A percentile compares a stretch with the other conserved stretches of the same genome.
phyloP scores from a whole-genome alignment of 768 basidiomycete species.

The Boletus rubroflammeus region DNA sequence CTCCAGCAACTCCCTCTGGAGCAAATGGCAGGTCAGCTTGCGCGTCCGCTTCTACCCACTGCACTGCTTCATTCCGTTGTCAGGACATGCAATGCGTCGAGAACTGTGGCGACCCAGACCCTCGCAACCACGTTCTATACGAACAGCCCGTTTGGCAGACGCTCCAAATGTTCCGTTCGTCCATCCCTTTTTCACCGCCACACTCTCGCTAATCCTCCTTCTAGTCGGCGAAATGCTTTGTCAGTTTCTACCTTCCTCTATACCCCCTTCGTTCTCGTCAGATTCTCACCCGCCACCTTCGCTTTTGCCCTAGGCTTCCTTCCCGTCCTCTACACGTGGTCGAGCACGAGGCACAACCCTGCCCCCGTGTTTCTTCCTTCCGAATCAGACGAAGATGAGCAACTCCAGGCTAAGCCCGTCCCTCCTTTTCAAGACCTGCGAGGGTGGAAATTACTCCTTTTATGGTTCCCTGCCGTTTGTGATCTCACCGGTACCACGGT shows the following conservation, averaged over 20 bases:
- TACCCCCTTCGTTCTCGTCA: conserved; percentile 12
- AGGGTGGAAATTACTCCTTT: conserved; percentile 68
- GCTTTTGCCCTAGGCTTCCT: conserved; percentile 62
- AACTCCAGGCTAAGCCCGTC: conserved; percentile 31
- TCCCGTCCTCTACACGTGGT: conserved; percentile 72
- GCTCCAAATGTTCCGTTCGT: conserved; percentile 84
- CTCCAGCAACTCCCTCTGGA: conserved; percentile 77
- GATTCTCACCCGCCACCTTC: conserved; percentile 15
- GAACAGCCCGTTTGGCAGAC: conserved; percentile 96
- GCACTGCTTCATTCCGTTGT: conserved; percentile 1
- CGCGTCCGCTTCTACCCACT: no score
- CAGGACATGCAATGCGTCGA: conserved; percentile 99
- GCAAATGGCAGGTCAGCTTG: conserved; percentile 70
- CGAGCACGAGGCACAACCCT: conserved; percentile 44
- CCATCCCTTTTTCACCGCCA: conserved; percentile 11
- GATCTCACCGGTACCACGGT: conserved; percentile 92
- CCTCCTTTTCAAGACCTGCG: conserved; percentile 43
- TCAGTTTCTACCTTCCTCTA: conserved; percentile 40
- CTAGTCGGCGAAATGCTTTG: conserved; percentile 93
- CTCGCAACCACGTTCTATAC: conserved; percentile 63
- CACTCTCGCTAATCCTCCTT: conserved; percentile 34
- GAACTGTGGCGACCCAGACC: conserved; percentile 73
- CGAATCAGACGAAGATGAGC: conserved; percentile 45
- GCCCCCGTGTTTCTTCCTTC: conserved; percentile 53
- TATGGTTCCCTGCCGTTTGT: conserved; percentile 87